Conservation (phyloP, 169 alveolate genomes). For the Plasmodium gonderi region DNA sequence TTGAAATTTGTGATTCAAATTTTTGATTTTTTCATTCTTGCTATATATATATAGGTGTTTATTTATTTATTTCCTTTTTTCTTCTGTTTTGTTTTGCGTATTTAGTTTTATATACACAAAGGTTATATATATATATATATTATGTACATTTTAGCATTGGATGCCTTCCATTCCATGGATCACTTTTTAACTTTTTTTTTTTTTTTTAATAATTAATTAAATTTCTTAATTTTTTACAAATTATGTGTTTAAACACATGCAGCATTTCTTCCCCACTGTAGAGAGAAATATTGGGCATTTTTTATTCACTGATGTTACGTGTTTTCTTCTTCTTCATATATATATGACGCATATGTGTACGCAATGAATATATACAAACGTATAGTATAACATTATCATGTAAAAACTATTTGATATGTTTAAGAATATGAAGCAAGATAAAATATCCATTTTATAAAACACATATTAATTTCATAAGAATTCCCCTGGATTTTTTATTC, state of each 20-base stretch:
- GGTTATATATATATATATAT: background rate
- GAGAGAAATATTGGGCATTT: background rate
- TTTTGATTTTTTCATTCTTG: background rate
- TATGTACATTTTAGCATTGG: background rate
- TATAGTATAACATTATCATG: background rate
- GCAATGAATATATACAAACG: conserved; percentile 1
- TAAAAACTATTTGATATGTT: background rate
- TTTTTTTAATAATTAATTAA: background rate
- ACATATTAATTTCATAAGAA: background rate
- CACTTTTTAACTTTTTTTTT: background rate
- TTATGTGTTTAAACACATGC: background rate
- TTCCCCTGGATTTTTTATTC: background rate
- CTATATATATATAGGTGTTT: no score
- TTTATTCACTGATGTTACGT: background rate
- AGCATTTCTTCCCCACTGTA: background rate
- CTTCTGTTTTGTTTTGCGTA: conserved; percentile 3
- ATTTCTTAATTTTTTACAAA: background rate
- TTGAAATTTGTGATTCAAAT: background rate
- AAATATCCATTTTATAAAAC: background rate
- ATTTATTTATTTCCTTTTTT: no score
- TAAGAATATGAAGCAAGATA: background rate
- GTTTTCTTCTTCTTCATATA: background rate
- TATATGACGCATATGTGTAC: background rate
- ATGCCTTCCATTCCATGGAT: background rate
- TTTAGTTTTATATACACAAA: no score